A percentile compares a stretch with the other conserved stretches of the same genome.
phyloP scores from a whole-genome alignment of 2,329 filamentous ascomycete genomes.

The Venturiaceae sp. region DNA sequence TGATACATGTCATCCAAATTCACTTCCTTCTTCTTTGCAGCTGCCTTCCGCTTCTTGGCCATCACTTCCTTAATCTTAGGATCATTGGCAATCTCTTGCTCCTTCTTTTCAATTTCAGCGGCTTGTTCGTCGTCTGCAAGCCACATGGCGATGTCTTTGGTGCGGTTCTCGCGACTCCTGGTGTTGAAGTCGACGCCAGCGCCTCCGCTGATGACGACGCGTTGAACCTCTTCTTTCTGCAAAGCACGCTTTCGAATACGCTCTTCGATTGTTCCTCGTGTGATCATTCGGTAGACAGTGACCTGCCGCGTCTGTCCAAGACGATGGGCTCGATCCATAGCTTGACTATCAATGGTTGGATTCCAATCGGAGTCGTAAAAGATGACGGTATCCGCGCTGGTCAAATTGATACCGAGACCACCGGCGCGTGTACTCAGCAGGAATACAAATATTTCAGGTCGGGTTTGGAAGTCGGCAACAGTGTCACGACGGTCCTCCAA shows the following conservation, averaged over 20 bases:
- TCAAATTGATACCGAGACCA: conserved; percentile 96
- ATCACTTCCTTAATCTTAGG: conserved; percentile 45
- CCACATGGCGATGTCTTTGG: conserved; percentile 98
- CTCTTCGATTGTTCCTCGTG: conserved; percentile 37
- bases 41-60: conserved; percentile 39
- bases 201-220: conserved; percentile 89
- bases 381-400: conserved; percentile 93
- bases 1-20: conserved; percentile 96
- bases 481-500: conserved; percentile 94
- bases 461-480: conserved; percentile 90
- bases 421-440: conserved; percentile 90
- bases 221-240: conserved; percentile 98
- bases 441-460: conserved; percentile 94
- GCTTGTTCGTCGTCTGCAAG: conserved; percentile 95
- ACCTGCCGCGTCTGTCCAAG: conserved; percentile 9
- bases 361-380: conserved; percentile 81
- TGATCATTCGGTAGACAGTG: conserved; percentile 8
- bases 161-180: conserved; percentile 79
- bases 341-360: conserved; percentile 9
- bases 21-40: conserved; percentile 51
- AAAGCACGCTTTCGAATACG: conserved; percentile 92
- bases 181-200: conserved; percentile 93
- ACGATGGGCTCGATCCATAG: conserved; percentile 9
- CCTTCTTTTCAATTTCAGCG: conserved; percentile 84
- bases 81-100: conserved; percentile 62